A percentile compares a stretch with the other conserved stretches of the same genome.
phyloP scores from a whole-genome alignment of 441 rosid species.

The Populus tomentosa region DNA sequence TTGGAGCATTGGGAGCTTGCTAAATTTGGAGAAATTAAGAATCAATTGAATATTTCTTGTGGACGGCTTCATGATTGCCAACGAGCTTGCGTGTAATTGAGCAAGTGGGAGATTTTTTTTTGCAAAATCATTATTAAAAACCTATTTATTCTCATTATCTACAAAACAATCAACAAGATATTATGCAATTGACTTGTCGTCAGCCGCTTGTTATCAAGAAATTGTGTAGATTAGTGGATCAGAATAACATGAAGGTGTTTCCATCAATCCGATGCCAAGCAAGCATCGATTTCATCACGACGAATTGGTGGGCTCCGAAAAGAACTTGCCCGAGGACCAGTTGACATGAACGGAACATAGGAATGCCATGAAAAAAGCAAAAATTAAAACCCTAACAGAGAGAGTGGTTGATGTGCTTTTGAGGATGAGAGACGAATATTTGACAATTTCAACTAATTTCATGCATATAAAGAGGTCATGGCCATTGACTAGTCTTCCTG shows the following conservation, averaged over 20 bases:
- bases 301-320: neutral
- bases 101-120: neutral
- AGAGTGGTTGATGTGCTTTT: neutral
- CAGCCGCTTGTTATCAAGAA: neutral
- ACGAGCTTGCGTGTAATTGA: neutral
- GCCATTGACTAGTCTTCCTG: constrained; percentile 6
- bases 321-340: too few relatives aligned
- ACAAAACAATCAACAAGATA: neutral
- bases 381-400: neutral
- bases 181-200: neutral
- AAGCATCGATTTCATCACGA: neutral
- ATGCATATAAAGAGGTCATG: neutral
- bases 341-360: neutral
- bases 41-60: neutral
- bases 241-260: neutral
- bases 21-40: neutral
- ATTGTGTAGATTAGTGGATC: neutral
- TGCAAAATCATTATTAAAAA: neutral
- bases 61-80: neutral
- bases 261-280: neutral
- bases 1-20: neutral
- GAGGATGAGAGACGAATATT: neutral
- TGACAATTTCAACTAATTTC: neutral
- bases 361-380: neutral
- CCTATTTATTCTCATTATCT: neutral